These are phyloP conservation scores for Dothistroma septosporum DNA, from an alignment of 2,329 filamentous ascomycete genomes.

Conservation along the genomic window DNA sequence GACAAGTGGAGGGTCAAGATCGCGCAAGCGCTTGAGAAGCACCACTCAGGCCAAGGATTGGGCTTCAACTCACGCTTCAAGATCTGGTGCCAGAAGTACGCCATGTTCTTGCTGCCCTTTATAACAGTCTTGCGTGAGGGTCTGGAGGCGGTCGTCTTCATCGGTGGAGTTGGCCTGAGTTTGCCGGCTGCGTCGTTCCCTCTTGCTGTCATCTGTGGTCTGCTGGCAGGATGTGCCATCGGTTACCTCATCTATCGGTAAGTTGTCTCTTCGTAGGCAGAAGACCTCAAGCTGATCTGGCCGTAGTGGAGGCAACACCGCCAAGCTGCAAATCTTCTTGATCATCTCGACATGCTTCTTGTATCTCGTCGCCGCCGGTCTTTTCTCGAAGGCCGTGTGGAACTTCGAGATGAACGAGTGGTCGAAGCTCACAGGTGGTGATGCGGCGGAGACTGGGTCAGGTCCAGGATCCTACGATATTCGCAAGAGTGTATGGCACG, in stretches of 20 bases:
- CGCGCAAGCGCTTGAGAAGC: constrained; percentile 61
- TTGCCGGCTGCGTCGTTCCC: constrained; percentile 73
- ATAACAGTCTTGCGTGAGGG: constrained; percentile 84
- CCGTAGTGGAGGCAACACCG: constrained; percentile 56
- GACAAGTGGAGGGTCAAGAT: constrained; percentile 87
- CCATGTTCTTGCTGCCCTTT: constrained; percentile 82
- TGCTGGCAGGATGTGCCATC: constrained; percentile 62
- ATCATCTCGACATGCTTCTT: constrained; percentile 76
- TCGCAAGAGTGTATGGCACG: constrained; percentile 72
- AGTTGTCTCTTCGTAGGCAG: constrained; percentile 29
- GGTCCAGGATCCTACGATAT: constrained; percentile 79
- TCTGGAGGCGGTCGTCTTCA: constrained; percentile 79
- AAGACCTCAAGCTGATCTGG: constrained; percentile 14
- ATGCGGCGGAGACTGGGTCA: constrained; percentile 58
- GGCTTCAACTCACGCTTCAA: constrained; percentile 51
- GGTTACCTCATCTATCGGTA: constrained; percentile 77
- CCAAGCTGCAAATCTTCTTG: constrained; percentile 71
- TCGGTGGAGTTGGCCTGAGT: constrained; percentile 76
- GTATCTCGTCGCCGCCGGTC: constrained; percentile 76
- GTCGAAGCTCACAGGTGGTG: constrained; percentile 61
- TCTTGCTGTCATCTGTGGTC: constrained; percentile 67
- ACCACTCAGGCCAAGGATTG: constrained; percentile 38
- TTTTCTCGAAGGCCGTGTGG: constrained; percentile 76
- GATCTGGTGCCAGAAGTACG: constrained; percentile 68
- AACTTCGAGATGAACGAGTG: constrained; percentile 66